Conservation (phyloP, 306 rosid species). For the Mimosa pudica region DNA sequence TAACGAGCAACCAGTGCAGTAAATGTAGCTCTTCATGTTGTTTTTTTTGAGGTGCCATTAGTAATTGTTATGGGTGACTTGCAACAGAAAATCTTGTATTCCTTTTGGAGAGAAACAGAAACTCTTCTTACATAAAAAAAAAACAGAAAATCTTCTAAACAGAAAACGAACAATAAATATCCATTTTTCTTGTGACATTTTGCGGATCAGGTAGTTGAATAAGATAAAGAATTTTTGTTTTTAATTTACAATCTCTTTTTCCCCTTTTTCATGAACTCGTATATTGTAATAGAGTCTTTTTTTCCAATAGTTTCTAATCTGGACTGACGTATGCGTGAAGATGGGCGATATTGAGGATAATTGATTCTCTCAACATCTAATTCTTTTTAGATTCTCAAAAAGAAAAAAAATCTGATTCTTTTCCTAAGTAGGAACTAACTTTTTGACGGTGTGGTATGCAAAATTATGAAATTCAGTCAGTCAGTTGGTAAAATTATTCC, state of each 20-base stretch:
- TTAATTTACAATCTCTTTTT: slow-evolving; percentile 25
- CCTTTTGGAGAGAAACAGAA: no score
- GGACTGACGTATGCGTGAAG: not conserved
- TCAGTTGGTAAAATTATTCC: no score
- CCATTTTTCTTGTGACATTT: slow-evolving; percentile 31
- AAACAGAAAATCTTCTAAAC: no score
- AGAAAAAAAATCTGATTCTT: no score
- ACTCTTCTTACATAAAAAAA: no score
- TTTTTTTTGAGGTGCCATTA: not conserved
- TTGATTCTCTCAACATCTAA: no score
- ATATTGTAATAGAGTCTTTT: no score
- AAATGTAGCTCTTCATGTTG: not conserved
- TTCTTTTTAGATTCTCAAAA: no score
- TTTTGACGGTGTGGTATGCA: not conserved
- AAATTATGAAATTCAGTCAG: not conserved
- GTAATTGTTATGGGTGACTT: slow-evolving; percentile 49
- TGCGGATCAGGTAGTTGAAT: slow-evolving; percentile 30
- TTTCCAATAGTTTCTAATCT: no score
- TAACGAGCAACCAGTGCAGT: slow-evolving; percentile 90
- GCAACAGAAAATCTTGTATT: no score
- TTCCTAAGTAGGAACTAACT: no score
- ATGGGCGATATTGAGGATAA: not conserved
- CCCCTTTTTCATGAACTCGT: not conserved
- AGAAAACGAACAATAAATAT: slow-evolving; percentile 39
- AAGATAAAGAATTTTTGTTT: slow-evolving; percentile 34